Conservation (phyloP, 2,329 filamentous ascomycete genomes). For the Colletotrichum paranaense region DNA sequence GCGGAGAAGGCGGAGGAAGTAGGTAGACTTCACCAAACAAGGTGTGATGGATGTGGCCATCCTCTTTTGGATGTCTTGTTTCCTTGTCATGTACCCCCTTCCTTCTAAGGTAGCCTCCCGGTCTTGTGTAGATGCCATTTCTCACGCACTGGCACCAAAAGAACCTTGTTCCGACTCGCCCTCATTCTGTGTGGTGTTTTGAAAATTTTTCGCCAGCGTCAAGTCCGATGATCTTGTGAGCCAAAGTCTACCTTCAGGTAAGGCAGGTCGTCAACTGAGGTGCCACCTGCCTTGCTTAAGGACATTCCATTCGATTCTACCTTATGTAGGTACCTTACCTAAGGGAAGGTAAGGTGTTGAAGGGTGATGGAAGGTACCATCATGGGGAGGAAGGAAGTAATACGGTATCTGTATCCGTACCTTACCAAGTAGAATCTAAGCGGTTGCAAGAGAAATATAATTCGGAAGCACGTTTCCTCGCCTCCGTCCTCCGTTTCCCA, state of each 20-base stretch:
- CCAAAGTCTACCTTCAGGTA: background rate
- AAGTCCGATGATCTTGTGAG: background rate
- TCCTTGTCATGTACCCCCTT: background rate
- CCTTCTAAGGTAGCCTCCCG: background rate
- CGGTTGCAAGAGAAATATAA: background rate
- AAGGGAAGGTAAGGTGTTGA: background rate
- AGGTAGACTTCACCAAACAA: background rate
- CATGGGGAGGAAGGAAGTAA: background rate
- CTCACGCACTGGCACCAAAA: background rate
- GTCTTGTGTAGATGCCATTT: background rate
- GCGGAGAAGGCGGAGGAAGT: background rate
- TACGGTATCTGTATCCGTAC: background rate
- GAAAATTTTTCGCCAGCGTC: background rate
- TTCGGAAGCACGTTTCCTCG: conserved; percentile 18
- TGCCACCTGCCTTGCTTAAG: background rate
- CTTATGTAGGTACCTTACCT: no score
- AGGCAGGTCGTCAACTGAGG: background rate
- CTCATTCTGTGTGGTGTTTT: background rate
- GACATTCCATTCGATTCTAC: background rate
- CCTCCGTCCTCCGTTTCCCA: background rate
- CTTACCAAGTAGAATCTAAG: no score
- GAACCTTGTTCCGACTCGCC: background rate
- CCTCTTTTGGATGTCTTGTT: background rate
- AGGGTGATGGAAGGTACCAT: background rate
- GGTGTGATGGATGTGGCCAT: background rate